These are phyloP conservation scores for Hortiboletus campestris DNA, from an alignment of 768 basidiomycete genomes.

Conservation along the genomic window DNA sequence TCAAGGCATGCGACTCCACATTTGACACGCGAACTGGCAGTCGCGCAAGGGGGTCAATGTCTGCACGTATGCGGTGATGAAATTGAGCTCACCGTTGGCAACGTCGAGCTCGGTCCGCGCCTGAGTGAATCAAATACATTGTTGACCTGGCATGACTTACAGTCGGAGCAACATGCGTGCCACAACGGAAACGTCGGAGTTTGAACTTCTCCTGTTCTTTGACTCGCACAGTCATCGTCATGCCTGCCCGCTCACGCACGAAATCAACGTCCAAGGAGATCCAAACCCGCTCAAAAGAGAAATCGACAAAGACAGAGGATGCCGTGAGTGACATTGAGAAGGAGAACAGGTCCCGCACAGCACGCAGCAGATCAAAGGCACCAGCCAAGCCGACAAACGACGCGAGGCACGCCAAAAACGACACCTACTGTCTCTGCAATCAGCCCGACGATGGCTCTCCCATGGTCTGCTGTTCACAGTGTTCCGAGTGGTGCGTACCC, in stretches of 20 bases:
- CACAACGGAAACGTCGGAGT: conserved; percentile 32
- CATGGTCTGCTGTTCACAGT: conserved; percentile 74
- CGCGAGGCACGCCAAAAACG: conserved; percentile 16
- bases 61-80: conserved; percentile 1
- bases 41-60: neutral
- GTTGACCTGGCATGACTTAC: neutral
- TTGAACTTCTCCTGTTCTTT: conserved; percentile 31
- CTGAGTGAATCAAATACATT: neutral
- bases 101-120: conserved; percentile 4
- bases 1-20: conserved; percentile 2
- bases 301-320: conserved; percentile 15
- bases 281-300: conserved; percentile 20
- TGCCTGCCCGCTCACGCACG: conserved; percentile 49
- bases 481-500: conserved; percentile 63
- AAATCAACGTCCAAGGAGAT: conserved; percentile 30
- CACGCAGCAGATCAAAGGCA: conserved; percentile 24
- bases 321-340: conserved; percentile 28
- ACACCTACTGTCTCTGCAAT: conserved; percentile 56
- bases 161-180: conserved; percentile 11
- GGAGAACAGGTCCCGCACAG: conserved; percentile 27
- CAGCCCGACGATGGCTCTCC: conserved; percentile 75
- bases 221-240: conserved; percentile 21
- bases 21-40: conserved; percentile 16
- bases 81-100: neutral
- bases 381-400: conserved; percentile 18